Conservation (phyloP, 768 basidiomycete genomes). For the Xanthoconium stramineum region DNA sequence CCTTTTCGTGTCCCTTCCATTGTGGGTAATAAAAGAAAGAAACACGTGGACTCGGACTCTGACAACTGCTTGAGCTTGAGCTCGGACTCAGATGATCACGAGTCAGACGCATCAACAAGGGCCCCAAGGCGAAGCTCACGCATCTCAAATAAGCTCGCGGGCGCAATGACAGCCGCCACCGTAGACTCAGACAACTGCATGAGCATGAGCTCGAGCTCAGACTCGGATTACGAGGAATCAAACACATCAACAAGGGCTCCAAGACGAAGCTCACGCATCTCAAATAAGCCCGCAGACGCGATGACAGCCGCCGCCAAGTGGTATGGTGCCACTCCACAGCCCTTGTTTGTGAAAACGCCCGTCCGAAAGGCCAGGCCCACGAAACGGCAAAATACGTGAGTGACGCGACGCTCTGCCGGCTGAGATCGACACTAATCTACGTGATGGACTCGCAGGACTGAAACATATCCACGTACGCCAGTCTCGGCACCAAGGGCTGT, state of each 20-base stretch:
- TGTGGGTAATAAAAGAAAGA: slow-evolving; percentile 41
- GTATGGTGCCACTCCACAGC: slow-evolving; percentile 30
- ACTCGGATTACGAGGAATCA: slow-evolving; percentile 27
- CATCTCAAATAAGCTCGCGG: slow-evolving; percentile 54
- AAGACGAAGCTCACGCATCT: slow-evolving; percentile 52
- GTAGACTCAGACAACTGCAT: slow-evolving; percentile 21
- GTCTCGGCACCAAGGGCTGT: too few relatives aligned
- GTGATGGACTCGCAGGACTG: background rate
- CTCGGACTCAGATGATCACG: slow-evolving; percentile 19
- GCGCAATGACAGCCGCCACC: slow-evolving; percentile 39
- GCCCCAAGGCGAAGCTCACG: slow-evolving; percentile 65
- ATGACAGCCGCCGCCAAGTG: slow-evolving; percentile 35
- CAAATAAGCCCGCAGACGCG: slow-evolving; percentile 56
- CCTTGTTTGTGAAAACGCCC: slow-evolving; percentile 38
- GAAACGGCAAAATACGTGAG: slow-evolving; percentile 32
- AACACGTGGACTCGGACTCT: slow-evolving; percentile 26
- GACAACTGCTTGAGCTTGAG: slow-evolving; percentile 3
- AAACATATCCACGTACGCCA: too few relatives aligned
- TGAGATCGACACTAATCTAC: background rate
- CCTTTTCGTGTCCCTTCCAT: slow-evolving; percentile 31
- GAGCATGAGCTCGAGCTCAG: background rate
- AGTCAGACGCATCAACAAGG: background rate
- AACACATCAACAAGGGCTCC: slow-evolving; percentile 10
- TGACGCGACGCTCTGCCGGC: background rate
- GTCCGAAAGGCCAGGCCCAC: slow-evolving; percentile 33